Base-by-base conservation (phyloP, 148 eudicot genomes). In the Polygonum maritimum region DNA sequence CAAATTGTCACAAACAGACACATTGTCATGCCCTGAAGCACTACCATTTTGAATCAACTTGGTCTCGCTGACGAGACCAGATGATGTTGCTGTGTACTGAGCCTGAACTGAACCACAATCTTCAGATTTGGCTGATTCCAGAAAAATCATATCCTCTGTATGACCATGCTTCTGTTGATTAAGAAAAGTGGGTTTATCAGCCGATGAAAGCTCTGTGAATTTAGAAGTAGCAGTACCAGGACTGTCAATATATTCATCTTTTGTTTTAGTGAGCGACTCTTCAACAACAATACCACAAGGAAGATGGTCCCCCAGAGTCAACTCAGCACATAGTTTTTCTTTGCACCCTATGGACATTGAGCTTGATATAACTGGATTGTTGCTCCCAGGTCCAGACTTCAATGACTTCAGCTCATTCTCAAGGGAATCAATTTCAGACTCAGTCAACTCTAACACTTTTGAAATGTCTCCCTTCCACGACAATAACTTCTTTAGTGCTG, bases 371-470 rank as follows among this genome's bases (percentile, higher is more conserved):
- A 38, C 49, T 48, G 80, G 80, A 40, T 74, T 19, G 48, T 14
- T 72, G 77, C 54, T 82, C 76, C 45, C 78, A 78, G 83, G 33
- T 67, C 79, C 78, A 36, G 83, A 65, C 44, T 62, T 81, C 76
- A 89, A 76, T 18, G 79, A 82, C 76, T 90, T 88, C 79, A 96
- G 77, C 78, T 96, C 98, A 78, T 75, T 88, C 84, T 96, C 99
- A 71, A 92, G 94, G 10, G 78, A 82, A 81, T 92, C 99, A 76
- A 91, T 90, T 77, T 96, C 94, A 76, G 87, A 84, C 83, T 96
- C 99, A 69, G 97, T 96, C 51, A 69, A 69, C 81, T 91, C 98
- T 70, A 96, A 67, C 63, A 84, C 86, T 83, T 87, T 96, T 7
- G 86, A 82, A 78, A 93, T 74, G 62, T 84, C 88, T 70, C 80